Evolutionary conservation across 345 rosid species (phyloP), one percentile per base, ranked within the genome.

Genomic region (Sisymbrium altissimum): DNA sequence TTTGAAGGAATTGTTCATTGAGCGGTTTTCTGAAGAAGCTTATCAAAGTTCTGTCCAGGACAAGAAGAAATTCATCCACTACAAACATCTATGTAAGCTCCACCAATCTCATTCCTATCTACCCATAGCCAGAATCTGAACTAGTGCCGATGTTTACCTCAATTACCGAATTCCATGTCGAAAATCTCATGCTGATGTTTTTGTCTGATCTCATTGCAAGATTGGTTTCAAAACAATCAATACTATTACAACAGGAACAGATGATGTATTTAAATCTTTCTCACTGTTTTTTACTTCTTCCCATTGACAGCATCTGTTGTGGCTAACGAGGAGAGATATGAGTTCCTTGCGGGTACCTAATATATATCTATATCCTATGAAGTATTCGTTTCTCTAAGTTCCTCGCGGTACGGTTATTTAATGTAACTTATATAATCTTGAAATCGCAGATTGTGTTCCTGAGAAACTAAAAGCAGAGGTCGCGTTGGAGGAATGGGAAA

Each of bases 331-430:
- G 75, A 71, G 64, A 83, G 85, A 84, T 91, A 87, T 10, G 94
- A 91, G 76, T 93, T 93, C 68, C 89, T 93, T 83, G 86, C 91
- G 30, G 97, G 98, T 93, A 79, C 53, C 44, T 32, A 18, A 25
- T 27, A 53, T n/a, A 4, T 6, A 30, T 23, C 3, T 23, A 1
- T 6, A 57, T 36, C 50, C 13, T 56, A 0, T 14, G 6, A 46
- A 45, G 19, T 56, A n/a, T 55, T 29, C 1, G 32, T 40, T 43
- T 36, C 18, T 35, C 30, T 6, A 13, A 50, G 17, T 12, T 17
- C 25, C 5, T 45, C 8, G 6, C 9, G 1, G 21, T 59, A 63
- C 6, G 50, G 25, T 23, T 10, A 19, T 41, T 1, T 3, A 30
- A 67, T 35, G 61, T 53, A 50, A 23, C 0, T 1, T 44, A 18